Evolutionary conservation across 2,329 filamentous ascomycete genomes (phyloP).

Genomic region (Neofusicoccum sp.): DNA sequence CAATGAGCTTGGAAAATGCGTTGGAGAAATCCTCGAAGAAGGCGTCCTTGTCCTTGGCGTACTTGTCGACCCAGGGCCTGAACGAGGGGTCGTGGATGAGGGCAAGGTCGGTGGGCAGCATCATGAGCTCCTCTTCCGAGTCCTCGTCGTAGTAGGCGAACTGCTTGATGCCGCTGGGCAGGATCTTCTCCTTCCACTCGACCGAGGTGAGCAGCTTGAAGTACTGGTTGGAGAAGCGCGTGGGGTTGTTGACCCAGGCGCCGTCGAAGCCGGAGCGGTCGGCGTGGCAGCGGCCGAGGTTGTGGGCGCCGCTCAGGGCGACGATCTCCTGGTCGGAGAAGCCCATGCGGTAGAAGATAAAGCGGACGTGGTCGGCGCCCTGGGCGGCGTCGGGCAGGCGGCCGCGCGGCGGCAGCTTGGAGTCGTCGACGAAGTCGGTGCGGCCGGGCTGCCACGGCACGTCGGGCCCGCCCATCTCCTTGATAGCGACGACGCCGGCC

Average conservation of each 20-base stretch:
- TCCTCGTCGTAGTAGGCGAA: conserved; percentile 62
- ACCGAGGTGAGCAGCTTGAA: conserved; percentile 53
- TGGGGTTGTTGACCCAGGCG: conserved; percentile 61
- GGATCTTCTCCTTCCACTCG: conserved; percentile 55
- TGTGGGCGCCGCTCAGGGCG: conserved; percentile 56
- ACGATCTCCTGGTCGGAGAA: conserved; percentile 62
- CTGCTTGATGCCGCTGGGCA: conserved; percentile 54
- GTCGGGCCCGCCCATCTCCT: conserved; percentile 59
- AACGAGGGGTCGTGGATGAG: conserved; percentile 56
- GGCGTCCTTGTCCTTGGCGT: conserved; percentile 59
- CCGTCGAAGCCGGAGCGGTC: conserved; percentile 59
- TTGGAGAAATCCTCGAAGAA: conserved; percentile 62
- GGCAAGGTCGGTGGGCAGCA: conserved; percentile 64
- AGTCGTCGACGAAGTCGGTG: conserved; percentile 62
- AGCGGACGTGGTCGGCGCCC: conserved; percentile 55
- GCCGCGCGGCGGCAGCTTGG: conserved; percentile 58
- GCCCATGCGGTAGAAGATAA: conserved; percentile 60
- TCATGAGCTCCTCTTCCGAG: conserved; percentile 59
- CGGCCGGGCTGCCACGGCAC: conserved; percentile 58
- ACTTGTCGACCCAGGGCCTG: conserved; percentile 56
- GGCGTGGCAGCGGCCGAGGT: conserved; percentile 55
- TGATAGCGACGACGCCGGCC: conserved; percentile 58
- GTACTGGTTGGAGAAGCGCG: conserved; percentile 58
- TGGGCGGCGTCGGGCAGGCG: conserved; percentile 55
- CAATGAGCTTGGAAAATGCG: conserved; percentile 60